phyloP scores from a whole-genome alignment of 805 yeast species.

The Schwanniomyces pseudopolymorphus region DNA sequence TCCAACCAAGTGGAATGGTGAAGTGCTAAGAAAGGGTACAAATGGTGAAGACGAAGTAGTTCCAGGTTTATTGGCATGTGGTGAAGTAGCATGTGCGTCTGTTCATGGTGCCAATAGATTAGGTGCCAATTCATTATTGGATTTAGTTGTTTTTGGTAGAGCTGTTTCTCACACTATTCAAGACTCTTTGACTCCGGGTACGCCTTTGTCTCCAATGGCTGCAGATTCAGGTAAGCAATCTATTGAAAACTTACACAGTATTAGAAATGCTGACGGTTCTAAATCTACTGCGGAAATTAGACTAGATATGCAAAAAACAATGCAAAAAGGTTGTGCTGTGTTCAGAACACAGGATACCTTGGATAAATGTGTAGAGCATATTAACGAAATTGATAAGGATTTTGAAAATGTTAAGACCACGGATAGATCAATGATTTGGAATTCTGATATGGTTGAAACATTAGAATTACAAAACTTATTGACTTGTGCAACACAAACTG shows the following conservation, averaged over 20 bases:
- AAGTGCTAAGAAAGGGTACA: conserved; percentile 78
- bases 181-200: conserved; percentile 82
- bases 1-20: conserved; percentile 97
- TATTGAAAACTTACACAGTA: conserved; percentile 81
- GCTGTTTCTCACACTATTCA: conserved; percentile 93
- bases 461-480: conserved; percentile 93
- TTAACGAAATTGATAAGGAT: conserved; percentile 69
- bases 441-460: conserved; percentile 94
- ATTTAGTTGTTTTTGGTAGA: conserved; percentile 96
- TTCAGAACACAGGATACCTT: conserved; percentile 91
- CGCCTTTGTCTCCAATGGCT: conserved; percentile 79
- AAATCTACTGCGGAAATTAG: conserved; percentile 85
- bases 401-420: conserved; percentile 78
- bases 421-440: conserved; percentile 98
- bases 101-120: conserved; percentile 99
- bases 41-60: conserved; percentile 87
- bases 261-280: conserved; percentile 84
- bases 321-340: conserved; percentile 97
- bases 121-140: conserved; percentile 96
- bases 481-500: conserved; percentile 96
- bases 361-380: conserved; percentile 85
- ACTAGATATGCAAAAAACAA: conserved; percentile 87
- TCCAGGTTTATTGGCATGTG: conserved; percentile 94
- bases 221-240: conserved; percentile 88
- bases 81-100: conserved; percentile 98